Evolutionary conservation across 1,284 basidiomycete genomes (phyloP).

Genomic region (Ceratobasidium sp.): DNA sequence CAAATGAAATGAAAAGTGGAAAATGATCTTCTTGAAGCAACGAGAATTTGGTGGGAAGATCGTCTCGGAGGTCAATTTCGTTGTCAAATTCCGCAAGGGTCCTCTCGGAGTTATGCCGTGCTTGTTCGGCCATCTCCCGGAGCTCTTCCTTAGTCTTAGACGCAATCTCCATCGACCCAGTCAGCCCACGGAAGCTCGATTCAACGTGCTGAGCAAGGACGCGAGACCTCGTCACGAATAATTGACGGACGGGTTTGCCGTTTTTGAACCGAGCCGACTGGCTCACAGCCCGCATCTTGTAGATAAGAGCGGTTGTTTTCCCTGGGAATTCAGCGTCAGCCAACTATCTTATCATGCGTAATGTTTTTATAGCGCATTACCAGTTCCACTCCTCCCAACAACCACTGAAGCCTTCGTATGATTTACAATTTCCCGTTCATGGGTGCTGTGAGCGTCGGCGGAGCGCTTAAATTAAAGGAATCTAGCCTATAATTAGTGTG

Average conservation of each 20-base stretch:
- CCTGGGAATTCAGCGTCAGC: too few relatives aligned
- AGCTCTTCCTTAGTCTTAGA: background rate
- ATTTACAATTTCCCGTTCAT: background rate
- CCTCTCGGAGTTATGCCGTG: background rate
- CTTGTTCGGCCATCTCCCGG: background rate
- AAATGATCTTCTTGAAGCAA: slow-evolving; percentile 10
- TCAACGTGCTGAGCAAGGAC: slow-evolving; percentile 9
- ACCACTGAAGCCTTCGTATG: background rate
- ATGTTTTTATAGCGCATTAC: background rate
- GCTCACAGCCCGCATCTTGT: slow-evolving; percentile 17
- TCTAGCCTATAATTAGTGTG: too few relatives aligned
- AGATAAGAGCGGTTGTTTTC: slow-evolving; percentile 10
- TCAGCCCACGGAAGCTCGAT: background rate
- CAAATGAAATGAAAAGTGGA: slow-evolving; percentile 21
- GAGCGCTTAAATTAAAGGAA: too few relatives aligned
- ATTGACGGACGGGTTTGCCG: background rate
- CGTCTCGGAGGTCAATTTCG: background rate
- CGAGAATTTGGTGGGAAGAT: slow-evolving; percentile 6
- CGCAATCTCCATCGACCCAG: background rate
- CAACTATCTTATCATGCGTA: too few relatives aligned
- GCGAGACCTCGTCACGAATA: slow-evolving; percentile 13
- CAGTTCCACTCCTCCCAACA: slow-evolving; percentile 11
- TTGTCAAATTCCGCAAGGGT: background rate
- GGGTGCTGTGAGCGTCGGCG: background rate
- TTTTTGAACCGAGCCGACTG: background rate